Conservation (phyloP, 148 eudicot genomes). For the Polygonum aviculare region DNA sequence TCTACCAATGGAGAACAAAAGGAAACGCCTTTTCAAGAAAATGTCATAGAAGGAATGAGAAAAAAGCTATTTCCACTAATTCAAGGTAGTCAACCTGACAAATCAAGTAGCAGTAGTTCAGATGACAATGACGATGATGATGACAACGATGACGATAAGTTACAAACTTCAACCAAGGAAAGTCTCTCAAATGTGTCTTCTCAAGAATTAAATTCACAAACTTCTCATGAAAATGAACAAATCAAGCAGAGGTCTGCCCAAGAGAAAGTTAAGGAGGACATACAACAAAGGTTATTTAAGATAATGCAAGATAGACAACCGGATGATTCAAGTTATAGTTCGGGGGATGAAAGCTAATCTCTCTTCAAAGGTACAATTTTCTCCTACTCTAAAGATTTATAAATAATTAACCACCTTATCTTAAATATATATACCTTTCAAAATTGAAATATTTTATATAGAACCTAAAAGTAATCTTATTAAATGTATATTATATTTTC, state of each 20-base stretch:
- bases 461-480: no score
- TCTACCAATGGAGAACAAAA: neutral
- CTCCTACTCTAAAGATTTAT: neutral
- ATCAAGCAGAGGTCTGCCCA: neutral
- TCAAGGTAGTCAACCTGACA: neutral
- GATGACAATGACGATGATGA: neutral
- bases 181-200: neutral
- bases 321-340: constrained; percentile 7
- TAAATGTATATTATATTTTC: no score
- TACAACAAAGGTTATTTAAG: neutral
- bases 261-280: neutral
- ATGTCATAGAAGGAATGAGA: constrained; percentile 6
- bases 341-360: constrained; percentile 7
- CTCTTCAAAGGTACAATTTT: neutral
- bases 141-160: neutral
- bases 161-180: neutral
- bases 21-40: neutral
- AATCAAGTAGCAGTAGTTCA: constrained; percentile 1
- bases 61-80: constrained; percentile 9
- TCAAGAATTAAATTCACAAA: neutral
- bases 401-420: no score
- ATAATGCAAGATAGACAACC: neutral
- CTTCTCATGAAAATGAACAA: neutral
- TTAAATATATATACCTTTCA: no score
- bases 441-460: no score